Evolutionary conservation across 2,329 filamentous ascomycete species (phyloP).

Genomic region (Cadophora luteo-olivacea): DNA sequence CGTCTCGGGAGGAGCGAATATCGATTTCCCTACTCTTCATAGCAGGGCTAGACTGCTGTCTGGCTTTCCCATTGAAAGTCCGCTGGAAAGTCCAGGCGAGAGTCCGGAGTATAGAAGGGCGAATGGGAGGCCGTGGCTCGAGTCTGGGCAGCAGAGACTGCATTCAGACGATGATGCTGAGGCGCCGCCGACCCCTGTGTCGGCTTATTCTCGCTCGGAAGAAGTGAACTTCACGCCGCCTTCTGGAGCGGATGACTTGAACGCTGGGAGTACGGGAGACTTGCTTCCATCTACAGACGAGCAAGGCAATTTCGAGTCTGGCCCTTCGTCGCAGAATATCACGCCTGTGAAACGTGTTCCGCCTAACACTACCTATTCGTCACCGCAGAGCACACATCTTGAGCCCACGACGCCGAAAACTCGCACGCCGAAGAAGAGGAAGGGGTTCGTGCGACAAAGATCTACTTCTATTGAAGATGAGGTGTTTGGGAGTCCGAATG

Average conservation of each 20-base stretch:
- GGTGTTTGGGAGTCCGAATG: background rate
- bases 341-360: background rate
- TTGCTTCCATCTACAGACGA: background rate
- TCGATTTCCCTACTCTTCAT: conserved; percentile 37
- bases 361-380: background rate
- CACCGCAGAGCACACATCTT: conserved; percentile 8
- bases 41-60: conserved; percentile 30
- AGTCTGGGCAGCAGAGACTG: conserved; percentile 27
- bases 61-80: conserved; percentile 32
- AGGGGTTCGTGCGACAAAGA: conserved; percentile 7
- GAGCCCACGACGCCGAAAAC: background rate
- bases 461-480: conserved; percentile 7
- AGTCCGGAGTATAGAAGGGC: conserved; percentile 34
- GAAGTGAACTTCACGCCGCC: conserved; percentile 24
- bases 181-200: conserved; percentile 36
- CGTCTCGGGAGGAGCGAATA: conserved; percentile 48
- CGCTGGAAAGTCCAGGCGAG: conserved; percentile 37
- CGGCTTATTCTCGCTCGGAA: conserved; percentile 34
- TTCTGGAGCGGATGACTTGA: conserved; percentile 22
- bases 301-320: background rate
- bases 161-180: conserved; percentile 32
- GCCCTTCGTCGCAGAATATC: background rate
- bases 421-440: conserved; percentile 21
- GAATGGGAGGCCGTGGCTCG: conserved; percentile 30
- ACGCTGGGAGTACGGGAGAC: background rate